Evolutionary conservation across 768 basidiomycete genomes (phyloP).

Genomic region (Psilocybe subaeruginosa): DNA sequence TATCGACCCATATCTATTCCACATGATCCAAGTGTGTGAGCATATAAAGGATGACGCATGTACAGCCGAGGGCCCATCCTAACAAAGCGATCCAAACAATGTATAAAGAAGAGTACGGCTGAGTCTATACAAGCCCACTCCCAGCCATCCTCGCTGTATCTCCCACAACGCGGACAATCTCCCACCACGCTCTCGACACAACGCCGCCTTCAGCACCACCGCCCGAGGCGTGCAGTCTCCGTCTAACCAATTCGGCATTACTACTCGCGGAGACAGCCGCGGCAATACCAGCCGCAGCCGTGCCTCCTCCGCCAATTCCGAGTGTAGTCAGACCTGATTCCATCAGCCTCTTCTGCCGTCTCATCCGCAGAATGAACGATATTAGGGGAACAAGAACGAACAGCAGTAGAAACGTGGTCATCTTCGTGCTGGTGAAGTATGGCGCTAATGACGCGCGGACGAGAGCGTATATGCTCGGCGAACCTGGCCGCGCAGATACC

Average conservation of each 20-base stretch:
- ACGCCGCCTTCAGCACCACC: constrained; percentile 38
- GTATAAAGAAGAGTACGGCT: background rate
- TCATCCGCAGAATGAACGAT: constrained; percentile 54
- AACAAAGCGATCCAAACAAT: background rate
- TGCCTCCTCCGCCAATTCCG: constrained; percentile 10
- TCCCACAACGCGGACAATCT: constrained; percentile 51
- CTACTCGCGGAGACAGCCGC: constrained; percentile 30
- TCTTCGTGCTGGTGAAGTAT: constrained; percentile 49
- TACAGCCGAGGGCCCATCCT: background rate
- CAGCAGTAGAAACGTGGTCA: constrained; percentile 51
- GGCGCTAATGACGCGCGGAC: constrained; percentile 51
- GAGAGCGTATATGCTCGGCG: constrained; percentile 41
- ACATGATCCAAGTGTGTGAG: background rate
- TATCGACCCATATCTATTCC: no score
- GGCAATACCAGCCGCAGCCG: constrained; percentile 15
- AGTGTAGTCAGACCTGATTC: constrained; percentile 17
- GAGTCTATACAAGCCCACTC: constrained; percentile 44
- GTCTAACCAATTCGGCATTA: constrained; percentile 59
- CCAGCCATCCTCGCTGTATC: constrained; percentile 82
- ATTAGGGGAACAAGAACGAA: constrained; percentile 49
- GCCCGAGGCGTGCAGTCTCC: constrained; percentile 49
- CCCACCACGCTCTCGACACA: constrained; percentile 49
- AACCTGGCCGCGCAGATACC: constrained; percentile 15
- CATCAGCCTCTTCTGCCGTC: constrained; percentile 40
- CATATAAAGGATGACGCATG: background rate